These are phyloP conservation scores for Fusarium sp. DNA, from an alignment of 2,329 filamentous ascomycete genomes.

Conservation along the genomic window DNA sequence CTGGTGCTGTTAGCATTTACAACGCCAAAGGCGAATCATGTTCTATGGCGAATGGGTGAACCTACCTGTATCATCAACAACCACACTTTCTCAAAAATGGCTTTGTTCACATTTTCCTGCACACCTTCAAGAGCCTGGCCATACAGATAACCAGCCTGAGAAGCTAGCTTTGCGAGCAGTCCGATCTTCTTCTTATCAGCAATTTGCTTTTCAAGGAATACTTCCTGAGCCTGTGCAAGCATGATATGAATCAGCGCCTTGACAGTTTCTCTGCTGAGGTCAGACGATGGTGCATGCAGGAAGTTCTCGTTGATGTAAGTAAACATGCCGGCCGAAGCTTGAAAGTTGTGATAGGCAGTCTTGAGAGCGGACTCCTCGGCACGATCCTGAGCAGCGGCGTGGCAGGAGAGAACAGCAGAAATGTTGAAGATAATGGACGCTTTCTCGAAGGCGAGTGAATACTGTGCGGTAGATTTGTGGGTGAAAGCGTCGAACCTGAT, in stretches of 20 bases:
- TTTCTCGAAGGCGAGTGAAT: conserved; percentile 97
- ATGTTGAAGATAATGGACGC: conserved; percentile 99
- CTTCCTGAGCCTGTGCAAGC: conserved; percentile 95
- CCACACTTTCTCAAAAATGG: conserved; percentile 96
- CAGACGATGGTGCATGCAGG: conserved; percentile 94
- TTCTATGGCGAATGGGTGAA: background rate
- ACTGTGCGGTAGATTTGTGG: conserved; percentile 96
- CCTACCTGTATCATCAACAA: conserved; percentile 80
- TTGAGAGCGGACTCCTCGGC: conserved; percentile 94
- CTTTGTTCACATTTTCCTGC: conserved; percentile 91
- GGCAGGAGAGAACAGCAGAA: conserved; percentile 93
- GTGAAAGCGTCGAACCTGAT: conserved; percentile 98
- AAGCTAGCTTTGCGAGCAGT: conserved; percentile 90
- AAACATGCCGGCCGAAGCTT: conserved; percentile 98
- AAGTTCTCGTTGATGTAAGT: conserved; percentile 99
- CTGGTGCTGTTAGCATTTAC: conserved; percentile 53
- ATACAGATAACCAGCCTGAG: conserved; percentile 90
- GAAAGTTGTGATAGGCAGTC: conserved; percentile 97
- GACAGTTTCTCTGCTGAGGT: conserved; percentile 93
- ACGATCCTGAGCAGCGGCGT: conserved; percentile 92
- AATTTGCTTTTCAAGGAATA: conserved; percentile 97
- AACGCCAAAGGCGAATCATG: background rate
- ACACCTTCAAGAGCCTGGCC: conserved; percentile 88
- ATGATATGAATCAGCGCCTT: conserved; percentile 94
- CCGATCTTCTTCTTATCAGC: conserved; percentile 93